Evolutionary conservation across 768 basidiomycete genomes (phyloP).

Genomic region (Mycena olivaceomarginata): DNA sequence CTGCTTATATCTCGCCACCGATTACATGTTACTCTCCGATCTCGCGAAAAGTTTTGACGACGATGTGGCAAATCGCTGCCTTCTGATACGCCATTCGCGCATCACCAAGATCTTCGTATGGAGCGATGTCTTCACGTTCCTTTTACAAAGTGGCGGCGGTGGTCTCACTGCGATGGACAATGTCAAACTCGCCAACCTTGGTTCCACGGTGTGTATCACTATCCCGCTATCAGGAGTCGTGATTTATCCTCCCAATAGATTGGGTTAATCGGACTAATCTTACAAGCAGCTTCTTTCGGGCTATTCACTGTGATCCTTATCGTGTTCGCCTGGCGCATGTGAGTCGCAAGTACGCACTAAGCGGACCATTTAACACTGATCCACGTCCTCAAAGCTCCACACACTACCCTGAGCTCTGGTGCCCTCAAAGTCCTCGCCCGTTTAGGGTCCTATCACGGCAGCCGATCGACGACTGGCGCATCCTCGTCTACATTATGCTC

Average conservation of each 20-base stretch:
- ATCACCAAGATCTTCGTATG: conserved; percentile 69
- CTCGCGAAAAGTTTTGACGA: conserved; percentile 57
- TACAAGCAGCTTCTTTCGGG: conserved; percentile 63
- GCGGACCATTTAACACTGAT: background rate
- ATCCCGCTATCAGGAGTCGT: no score
- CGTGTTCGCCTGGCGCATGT: conserved; percentile 50
- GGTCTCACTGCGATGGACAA: conserved; percentile 50
- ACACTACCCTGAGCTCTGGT: conserved; percentile 28
- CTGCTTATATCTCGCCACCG: conserved; percentile 73
- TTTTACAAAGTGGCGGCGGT: conserved; percentile 67
- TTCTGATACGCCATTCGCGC: conserved; percentile 59
- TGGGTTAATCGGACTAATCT: conserved; percentile 62
- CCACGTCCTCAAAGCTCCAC: background rate
- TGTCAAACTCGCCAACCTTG: conserved; percentile 39
- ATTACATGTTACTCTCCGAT: conserved; percentile 72
- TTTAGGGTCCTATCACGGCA: conserved; percentile 21
- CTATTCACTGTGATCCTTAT: conserved; percentile 59
- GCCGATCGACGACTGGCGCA: conserved; percentile 39
- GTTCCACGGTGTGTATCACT: conserved; percentile 48
- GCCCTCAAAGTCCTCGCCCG: background rate
- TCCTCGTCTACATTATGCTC: conserved; percentile 5
- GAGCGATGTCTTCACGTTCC: conserved; percentile 69
- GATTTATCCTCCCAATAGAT: conserved; percentile 46
- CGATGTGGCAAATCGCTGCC: conserved; percentile 58
- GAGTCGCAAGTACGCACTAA: background rate